A percentile compares a stretch with the other conserved stretches of the same genome.
Conservation (phyloP, 371 early-diverging fungal genomes). For the Entomophthora muscae region DNA sequence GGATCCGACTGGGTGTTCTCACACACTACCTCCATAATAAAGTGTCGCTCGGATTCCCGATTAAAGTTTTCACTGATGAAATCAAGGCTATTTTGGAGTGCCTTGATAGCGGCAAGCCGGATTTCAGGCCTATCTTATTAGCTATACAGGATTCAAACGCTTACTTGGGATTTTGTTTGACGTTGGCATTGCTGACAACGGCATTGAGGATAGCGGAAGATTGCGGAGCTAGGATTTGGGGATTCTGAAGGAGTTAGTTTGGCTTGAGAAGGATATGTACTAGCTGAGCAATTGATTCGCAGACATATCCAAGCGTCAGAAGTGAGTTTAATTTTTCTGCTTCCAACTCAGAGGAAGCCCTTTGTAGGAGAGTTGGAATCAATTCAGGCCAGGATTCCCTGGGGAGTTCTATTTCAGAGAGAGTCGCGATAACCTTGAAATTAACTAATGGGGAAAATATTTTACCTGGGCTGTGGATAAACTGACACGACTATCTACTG, state of each 20-base stretch:
- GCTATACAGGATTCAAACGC: slow-evolving; percentile 5
- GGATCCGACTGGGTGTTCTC: slow-evolving; percentile 74
- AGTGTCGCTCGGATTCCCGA: slow-evolving; percentile 80
- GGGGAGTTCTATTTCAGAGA: slow-evolving; percentile 83
- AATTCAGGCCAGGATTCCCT: slow-evolving; percentile 65
- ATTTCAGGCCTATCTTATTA: slow-evolving; percentile 43
- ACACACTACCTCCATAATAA: slow-evolving; percentile 95
- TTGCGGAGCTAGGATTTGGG: slow-evolving; percentile 50
- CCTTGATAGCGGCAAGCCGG: slow-evolving; percentile 68
- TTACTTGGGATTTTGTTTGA: slow-evolving; percentile 54
- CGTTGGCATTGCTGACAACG: slow-evolving; percentile 78
- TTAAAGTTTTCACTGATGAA: slow-evolving; percentile 87
- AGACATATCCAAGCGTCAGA: slow-evolving; percentile 47
- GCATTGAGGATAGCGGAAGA: slow-evolving; percentile 80
- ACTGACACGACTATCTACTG: background rate
- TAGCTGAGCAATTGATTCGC: slow-evolving; percentile 10
- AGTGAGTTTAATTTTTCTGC: slow-evolving; percentile 45
- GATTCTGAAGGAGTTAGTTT: slow-evolving; percentile 35
- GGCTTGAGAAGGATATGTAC: slow-evolving; percentile 78
- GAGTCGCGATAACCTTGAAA: slow-evolving; percentile 58
- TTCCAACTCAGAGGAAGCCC: slow-evolving; percentile 22
- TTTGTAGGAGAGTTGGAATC: slow-evolving; percentile 54
- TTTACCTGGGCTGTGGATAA: background rate
- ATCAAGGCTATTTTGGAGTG: slow-evolving; percentile 83
- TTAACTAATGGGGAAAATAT: background rate